These are phyloP conservation scores for Zygoascus ofunaensis DNA, from an alignment of 805 yeast species.

Conservation along the genomic window DNA sequence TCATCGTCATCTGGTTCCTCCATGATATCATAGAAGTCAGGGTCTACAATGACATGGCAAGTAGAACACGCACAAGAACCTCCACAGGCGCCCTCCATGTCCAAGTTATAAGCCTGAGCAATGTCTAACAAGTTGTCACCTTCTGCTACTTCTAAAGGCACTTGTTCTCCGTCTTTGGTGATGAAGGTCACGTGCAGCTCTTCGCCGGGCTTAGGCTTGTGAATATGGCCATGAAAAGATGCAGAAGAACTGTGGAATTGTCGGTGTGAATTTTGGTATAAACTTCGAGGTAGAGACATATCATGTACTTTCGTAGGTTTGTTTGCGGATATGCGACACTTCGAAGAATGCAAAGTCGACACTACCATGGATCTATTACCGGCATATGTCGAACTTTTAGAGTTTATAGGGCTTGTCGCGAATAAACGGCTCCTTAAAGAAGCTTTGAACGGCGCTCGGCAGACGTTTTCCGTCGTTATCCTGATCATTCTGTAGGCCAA, in stretches of 20 bases:
- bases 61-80: constrained; percentile 99
- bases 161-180: constrained; percentile 81
- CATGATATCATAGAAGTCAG: constrained; percentile 80
- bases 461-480: too few relatives aligned
- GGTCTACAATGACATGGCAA: constrained; percentile 93
- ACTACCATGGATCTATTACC: too few relatives aligned
- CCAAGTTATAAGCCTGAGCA: constrained; percentile 87
- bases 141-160: constrained; percentile 75
- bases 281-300: too few relatives aligned
- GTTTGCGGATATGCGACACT: too few relatives aligned
- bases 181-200: constrained; percentile 83
- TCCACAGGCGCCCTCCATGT: constrained; percentile 97
- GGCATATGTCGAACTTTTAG: too few relatives aligned
- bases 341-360: too few relatives aligned
- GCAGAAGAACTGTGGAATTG: background rate
- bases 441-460: too few relatives aligned
- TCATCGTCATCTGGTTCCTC: constrained; percentile 98
- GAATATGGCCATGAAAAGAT: constrained; percentile 68
- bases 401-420: too few relatives aligned
- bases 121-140: constrained; percentile 90
- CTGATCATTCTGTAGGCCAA: too few relatives aligned
- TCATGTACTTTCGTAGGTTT: too few relatives aligned
- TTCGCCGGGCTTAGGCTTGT: constrained; percentile 88
- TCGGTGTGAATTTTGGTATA: too few relatives aligned
- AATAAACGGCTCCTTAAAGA: too few relatives aligned